These are phyloP conservation scores for Microbotryum scabiosae DNA, from an alignment of 1,284 basidiomycete species.

Conservation along the genomic window DNA sequence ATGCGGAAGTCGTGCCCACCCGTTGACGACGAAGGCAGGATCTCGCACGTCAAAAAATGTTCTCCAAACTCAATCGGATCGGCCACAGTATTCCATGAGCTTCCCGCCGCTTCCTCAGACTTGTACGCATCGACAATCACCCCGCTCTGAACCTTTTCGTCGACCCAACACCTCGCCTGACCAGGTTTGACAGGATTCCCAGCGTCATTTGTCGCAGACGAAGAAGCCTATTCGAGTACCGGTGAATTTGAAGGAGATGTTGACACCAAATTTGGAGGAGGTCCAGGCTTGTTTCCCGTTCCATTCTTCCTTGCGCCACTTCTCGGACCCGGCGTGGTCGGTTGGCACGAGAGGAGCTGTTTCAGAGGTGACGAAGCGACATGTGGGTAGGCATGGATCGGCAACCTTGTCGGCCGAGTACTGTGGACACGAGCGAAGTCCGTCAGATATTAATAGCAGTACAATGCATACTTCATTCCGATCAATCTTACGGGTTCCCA, in stretches of 20 bases:
- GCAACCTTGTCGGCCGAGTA: neutral
- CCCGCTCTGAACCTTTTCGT: neutral
- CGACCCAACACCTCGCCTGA: constrained; percentile 16
- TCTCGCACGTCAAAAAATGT: constrained; percentile 20
- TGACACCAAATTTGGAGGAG: constrained; percentile 6
- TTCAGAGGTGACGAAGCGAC: constrained; percentile 1
- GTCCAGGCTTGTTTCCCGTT: constrained; percentile 21
- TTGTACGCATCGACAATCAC: neutral
- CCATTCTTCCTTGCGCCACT: constrained; percentile 19
- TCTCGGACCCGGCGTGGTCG: neutral
- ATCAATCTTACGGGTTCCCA: constrained; percentile 4
- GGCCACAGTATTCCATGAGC: constrained; percentile 7
- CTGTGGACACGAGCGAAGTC: neutral
- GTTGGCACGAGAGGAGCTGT: neutral
- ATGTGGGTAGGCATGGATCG: constrained; percentile 11
- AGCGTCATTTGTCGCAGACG: constrained; percentile 6
- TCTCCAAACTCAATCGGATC: constrained; percentile 1
- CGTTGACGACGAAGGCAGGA: constrained; percentile 4
- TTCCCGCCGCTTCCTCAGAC: neutral
- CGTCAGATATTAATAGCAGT: neutral
- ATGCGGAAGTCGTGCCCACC: constrained; percentile 16
- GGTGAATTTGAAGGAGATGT: constrained; percentile 14
- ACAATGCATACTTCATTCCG: neutral
- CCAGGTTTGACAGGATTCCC: constrained; percentile 6
- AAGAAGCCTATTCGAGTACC: constrained; percentile 23